Percentiles rank a stretch among this genome's conserved stretches.
Evolutionary conservation across 441 rosid genomes (phyloP).

Genomic region (Corymbia calophylla): DNA sequence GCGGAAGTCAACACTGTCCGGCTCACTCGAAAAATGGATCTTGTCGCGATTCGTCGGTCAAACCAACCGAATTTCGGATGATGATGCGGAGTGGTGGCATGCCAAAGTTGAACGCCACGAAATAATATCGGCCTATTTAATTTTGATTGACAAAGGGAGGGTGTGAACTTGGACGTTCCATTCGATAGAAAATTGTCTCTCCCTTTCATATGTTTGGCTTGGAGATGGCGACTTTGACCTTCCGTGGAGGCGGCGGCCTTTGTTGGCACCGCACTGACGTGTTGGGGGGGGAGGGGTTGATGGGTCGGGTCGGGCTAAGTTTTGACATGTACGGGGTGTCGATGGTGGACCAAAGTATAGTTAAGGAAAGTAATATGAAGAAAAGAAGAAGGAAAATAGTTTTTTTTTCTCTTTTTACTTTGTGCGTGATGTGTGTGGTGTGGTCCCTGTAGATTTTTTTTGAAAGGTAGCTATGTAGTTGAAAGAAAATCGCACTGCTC

Average conservation of each 20-base stretch:
- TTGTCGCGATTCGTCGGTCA: background rate
- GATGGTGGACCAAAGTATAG: background rate
- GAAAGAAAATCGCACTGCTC: background rate
- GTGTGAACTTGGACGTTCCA: background rate
- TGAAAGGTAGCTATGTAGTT: accelerated
- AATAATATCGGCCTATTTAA: background rate
- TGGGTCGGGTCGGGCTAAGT: no score
- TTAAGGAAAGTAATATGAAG: background rate
- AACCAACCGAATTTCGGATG: background rate
- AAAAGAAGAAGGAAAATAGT: no score
- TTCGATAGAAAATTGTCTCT: background rate
- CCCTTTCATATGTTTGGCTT: background rate
- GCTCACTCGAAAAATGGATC: background rate
- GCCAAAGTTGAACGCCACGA: background rate
- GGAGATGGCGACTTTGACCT: background rate
- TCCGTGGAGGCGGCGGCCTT: background rate
- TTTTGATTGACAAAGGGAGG: background rate
- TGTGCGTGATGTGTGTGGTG: background rate
- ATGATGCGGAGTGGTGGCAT: background rate
- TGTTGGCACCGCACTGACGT: no score
- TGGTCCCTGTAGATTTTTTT: background rate
- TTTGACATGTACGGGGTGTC: no score
- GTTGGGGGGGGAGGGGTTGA: no score
- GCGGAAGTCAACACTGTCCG: background rate
- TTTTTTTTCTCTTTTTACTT: background rate